A percentile compares a stretch with the other conserved stretches of the same genome.
Conservation (phyloP, 2,329 filamentous ascomycete genomes). For the Diaporthe humulicola region DNA sequence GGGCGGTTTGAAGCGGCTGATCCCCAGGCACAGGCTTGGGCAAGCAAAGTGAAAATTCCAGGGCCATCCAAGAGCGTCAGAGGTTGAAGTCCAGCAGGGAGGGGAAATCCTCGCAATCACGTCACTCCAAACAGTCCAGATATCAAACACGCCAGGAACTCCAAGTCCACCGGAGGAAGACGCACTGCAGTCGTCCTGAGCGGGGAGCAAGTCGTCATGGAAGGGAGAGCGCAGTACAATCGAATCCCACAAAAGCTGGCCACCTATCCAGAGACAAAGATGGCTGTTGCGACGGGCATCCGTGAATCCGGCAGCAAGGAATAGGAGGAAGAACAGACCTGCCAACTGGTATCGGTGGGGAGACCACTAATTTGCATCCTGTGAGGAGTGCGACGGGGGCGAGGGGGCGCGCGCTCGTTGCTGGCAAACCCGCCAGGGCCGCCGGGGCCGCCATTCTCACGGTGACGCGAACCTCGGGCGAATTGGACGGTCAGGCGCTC, state of each 20-base stretch:
- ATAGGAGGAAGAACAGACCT: slow-evolving; percentile 88
- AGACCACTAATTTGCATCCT: slow-evolving; percentile 99
- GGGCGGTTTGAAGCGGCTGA: slow-evolving; percentile 32
- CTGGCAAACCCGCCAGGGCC: slow-evolving; percentile 56
- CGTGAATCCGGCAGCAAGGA: slow-evolving; percentile 63
- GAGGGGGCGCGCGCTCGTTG: slow-evolving; percentile 72
- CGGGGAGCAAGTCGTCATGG: slow-evolving; percentile 33
- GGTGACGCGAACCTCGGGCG: slow-evolving; percentile 83
- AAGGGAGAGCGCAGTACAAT: slow-evolving; percentile 32
- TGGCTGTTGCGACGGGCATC: slow-evolving; percentile 45
- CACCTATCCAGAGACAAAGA: slow-evolving; percentile 40
- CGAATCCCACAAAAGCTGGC: slow-evolving; percentile 39
- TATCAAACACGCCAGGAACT: slow-evolving; percentile 33
- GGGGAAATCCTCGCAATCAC: slow-evolving; percentile 29
- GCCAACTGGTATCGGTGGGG: slow-evolving; percentile 99
- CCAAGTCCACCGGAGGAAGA: slow-evolving; percentile 38
- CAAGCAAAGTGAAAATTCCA: slow-evolving; percentile 37
- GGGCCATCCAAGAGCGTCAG: slow-evolving; percentile 38
- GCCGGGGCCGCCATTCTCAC: slow-evolving; percentile 51
- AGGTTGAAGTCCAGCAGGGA: slow-evolving; percentile 31
- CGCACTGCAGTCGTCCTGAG: slow-evolving; percentile 41
- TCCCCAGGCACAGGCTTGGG: slow-evolving; percentile 36
- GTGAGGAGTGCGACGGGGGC: slow-evolving; percentile 93
- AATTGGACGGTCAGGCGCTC: slow-evolving; percentile 98
- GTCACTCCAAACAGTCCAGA: slow-evolving; percentile 37